A percentile compares a stretch with the other conserved stretches of the same genome.
Evolutionary conservation across 2,329 filamentous ascomycete species (phyloP).

Genomic region (Colletotrichum viniferum): DNA sequence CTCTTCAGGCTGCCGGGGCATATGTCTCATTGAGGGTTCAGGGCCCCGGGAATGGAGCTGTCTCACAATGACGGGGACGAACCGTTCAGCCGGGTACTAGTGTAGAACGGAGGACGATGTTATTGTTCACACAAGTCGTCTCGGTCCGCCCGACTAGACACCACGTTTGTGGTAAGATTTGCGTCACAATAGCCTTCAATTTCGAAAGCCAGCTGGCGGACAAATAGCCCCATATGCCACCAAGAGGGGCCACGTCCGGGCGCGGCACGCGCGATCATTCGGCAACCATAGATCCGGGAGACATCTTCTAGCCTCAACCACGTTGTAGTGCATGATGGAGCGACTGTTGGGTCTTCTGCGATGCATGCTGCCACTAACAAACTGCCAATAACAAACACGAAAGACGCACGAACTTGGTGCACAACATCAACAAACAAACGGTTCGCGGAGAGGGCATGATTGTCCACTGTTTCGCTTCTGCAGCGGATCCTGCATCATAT

Average conservation of each 20-base stretch:
- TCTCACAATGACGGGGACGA: conserved; percentile 1
- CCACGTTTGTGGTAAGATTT: background rate
- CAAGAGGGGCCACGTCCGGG: background rate
- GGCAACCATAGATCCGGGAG: background rate
- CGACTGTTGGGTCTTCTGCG: background rate
- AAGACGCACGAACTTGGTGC: background rate
- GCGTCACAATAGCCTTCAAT: background rate
- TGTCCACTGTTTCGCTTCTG: background rate
- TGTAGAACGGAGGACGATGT: background rate
- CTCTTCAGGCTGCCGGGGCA: background rate
- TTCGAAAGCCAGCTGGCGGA: background rate
- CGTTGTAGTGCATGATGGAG: background rate
- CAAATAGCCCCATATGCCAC: background rate
- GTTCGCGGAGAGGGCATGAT: background rate
- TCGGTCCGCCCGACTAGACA: background rate
- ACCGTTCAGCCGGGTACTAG: background rate
- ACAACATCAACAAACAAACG: background rate
- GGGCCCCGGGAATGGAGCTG: background rate
- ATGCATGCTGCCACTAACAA: background rate
- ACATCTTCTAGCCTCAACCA: background rate
- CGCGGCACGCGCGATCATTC: background rate
- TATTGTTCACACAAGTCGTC: background rate
- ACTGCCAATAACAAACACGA: background rate
- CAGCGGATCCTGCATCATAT: background rate
- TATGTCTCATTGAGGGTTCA: background rate